phyloP scores from a whole-genome alignment of 2,329 filamentous ascomycete species.

The Neonectria coccinea region DNA sequence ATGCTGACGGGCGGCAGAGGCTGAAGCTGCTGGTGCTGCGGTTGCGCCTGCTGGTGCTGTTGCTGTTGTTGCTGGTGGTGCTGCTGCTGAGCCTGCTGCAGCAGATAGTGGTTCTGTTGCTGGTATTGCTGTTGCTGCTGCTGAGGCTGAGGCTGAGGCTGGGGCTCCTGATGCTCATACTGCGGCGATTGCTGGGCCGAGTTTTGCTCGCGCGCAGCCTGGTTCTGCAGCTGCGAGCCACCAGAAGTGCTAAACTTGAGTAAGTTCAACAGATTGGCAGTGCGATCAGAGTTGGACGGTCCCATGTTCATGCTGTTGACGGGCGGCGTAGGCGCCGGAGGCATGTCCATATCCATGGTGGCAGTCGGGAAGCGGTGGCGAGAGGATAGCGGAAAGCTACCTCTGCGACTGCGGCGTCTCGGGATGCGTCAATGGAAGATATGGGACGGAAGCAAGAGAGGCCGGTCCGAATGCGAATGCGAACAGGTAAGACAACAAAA shows the following conservation, averaged over 20 bases:
- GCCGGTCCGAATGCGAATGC: conserved; percentile 43
- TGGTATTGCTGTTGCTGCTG: conserved; percentile 41
- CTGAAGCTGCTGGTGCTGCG: conserved; percentile 36
- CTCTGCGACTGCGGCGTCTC: conserved; percentile 8
- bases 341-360: conserved; percentile 56
- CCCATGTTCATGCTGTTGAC: conserved; percentile 53
- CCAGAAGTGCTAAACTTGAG: conserved; percentile 67
- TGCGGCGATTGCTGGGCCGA: conserved; percentile 25
- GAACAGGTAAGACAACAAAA: conserved; percentile 19
- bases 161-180: conserved; percentile 41
- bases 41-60: conserved; percentile 35
- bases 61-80: conserved; percentile 42
- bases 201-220: conserved; percentile 44
- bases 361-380: conserved; percentile 37
- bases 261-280: conserved; percentile 68
- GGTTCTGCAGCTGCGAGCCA: conserved; percentile 51
- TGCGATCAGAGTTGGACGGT: conserved; percentile 59
- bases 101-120: conserved; percentile 42
- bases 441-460: conserved; percentile 41
- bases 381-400: conserved; percentile 21
- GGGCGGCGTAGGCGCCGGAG: conserved; percentile 64
- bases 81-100: conserved; percentile 33
- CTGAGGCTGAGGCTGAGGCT: conserved; percentile 33
- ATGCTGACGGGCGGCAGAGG: conserved; percentile 40
- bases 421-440: conserved; percentile 38